A percentile compares a stretch with the other conserved stretches of the same genome.
Evolutionary conservation across 176 grass and related monocot species (phyloP).

Genomic region (Musa beccarii): DNA sequence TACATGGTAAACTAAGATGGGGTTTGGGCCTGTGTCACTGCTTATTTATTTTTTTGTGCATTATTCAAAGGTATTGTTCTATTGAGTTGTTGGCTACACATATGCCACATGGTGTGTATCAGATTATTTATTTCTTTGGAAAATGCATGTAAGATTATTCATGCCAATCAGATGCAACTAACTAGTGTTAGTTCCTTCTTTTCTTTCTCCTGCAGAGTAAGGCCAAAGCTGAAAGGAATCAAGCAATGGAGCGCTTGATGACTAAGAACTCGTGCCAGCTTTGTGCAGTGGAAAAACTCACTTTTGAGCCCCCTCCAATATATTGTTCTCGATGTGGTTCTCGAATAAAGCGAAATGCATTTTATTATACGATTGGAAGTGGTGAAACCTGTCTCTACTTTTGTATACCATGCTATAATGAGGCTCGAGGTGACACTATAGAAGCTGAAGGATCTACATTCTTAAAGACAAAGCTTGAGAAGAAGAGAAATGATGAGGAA

Average conservation of each 20-base stretch:
- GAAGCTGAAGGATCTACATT: constrained; percentile 63
- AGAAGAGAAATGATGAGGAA: constrained; percentile 98
- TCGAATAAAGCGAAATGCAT: constrained; percentile 94
- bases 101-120: too few relatives aligned
- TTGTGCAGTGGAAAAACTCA: constrained; percentile 94
- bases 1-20: too few relatives aligned
- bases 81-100: too few relatives aligned
- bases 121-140: too few relatives aligned
- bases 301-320: constrained; percentile 94
- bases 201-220: constrained; percentile 63
- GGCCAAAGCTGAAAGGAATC: constrained; percentile 98
- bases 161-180: background rate
- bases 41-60: too few relatives aligned
- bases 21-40: too few relatives aligned
- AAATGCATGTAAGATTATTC: background rate
- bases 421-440: constrained; percentile 76
- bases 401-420: constrained; percentile 89
- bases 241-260: constrained; percentile 66
- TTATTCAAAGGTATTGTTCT: too few relatives aligned
- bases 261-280: constrained; percentile 99
- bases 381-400: constrained; percentile 81
- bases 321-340: constrained; percentile 92
- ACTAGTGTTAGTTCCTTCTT: background rate
- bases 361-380: constrained; percentile 79
- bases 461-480: constrained; percentile 69